Evolutionary conservation across 2,329 filamentous ascomycete species (phyloP), one percentile per base, ranked within the genome.

Genomic region (Diaporthe vaccinii): DNA sequence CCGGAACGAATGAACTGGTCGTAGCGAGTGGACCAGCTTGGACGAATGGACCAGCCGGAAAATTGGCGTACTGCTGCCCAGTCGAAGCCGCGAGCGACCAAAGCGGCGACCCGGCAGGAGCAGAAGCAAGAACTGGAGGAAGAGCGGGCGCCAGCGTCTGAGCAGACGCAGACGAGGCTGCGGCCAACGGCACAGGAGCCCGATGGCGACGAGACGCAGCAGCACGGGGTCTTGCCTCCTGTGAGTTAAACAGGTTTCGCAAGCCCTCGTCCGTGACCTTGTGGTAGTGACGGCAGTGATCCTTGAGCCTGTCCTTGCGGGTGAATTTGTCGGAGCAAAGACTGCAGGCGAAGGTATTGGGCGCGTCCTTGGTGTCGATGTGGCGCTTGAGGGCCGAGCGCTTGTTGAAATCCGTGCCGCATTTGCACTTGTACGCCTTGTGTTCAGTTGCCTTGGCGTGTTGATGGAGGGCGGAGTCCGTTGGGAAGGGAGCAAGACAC

Each of bases 211-310:
- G 62, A 20, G 14, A 6, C 3, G 22, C 3, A 39, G 46, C 46
- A 12, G 12, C 22, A 0, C 44, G 62, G 6, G 62, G 1, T 1
- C 8, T 39, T 5, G 20, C 2, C 2, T 17, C 46, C 46, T 7
- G 62, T 0, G 46, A 25, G 1, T 3, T 10, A 0, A 25, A 36
- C 22, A 53, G 8, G 1, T 0, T 0, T 2, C 3, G 31, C 31
- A 68, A 3, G 1, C n/a, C 2, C 3, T 39, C 31, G 3, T 10
- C 44, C 2, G 14, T 20, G 12, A 68, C 44, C 62, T 25, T 68
- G 31, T 68, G 44, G 31, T 10, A 39, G 0, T 25, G 46, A 1
- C 31, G 44, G 22, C 36, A 68, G 31, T 68, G 62, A 2, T 68
- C 44, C 20, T 41, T 22, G 6, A 51, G 12, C 22, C 51, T 53